Base-by-base conservation (phyloP, 1,139 yeast species). In the Geotrichum reessii region DNA sequence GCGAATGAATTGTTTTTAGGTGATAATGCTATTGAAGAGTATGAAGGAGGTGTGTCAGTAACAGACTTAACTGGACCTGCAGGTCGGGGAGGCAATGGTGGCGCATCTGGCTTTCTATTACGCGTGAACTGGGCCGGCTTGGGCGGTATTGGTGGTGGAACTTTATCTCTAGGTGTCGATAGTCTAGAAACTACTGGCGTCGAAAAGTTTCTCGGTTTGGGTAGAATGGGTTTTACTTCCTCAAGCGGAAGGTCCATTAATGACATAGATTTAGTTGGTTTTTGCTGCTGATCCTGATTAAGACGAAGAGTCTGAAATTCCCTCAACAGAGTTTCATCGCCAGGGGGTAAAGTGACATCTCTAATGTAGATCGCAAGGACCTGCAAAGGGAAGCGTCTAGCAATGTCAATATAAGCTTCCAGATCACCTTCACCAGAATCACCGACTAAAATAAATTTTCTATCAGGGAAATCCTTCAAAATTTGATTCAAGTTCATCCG, bases 381-480 rank as follows among this genome's bases (percentile, higher is more conserved):
- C 63, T 82, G 86, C 5, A 76, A 74, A 0, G 96, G 95, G 66
- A 76, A 83, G 37, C 71, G 65, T 46, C 74, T 72, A 0, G 96
- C 90, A 46, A 90, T 74, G 47, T 86, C 87, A 5, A 83, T 80
- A 69, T 93, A 95, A 0, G 98, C 96, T 68, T 95, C 99, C 52
- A 93, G 76, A 73, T 95, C 99, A 63, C 86, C 85, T 69, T 95
- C 99, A 1, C 99, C 98, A 1, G 97, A 86, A 71, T 95, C 99
- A 22, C 99, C 99, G 25, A 93, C 80, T 58, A 96, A 77, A 21
- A 93, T 78, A 69, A 93, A 93, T 66, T 81, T 83, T 64, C 92
- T 84, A 0, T 81, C 64, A 0, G 96, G 92, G 68, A 90, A 92
- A 67, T 92, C 97, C 1, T 73, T 71, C 31, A 90, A 66, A n/a